Evolutionary conservation across 352 stramenopile genomes (phyloP), one percentile per base, ranked within the genome.

Genomic region (Pythium folliculosum): DNA sequence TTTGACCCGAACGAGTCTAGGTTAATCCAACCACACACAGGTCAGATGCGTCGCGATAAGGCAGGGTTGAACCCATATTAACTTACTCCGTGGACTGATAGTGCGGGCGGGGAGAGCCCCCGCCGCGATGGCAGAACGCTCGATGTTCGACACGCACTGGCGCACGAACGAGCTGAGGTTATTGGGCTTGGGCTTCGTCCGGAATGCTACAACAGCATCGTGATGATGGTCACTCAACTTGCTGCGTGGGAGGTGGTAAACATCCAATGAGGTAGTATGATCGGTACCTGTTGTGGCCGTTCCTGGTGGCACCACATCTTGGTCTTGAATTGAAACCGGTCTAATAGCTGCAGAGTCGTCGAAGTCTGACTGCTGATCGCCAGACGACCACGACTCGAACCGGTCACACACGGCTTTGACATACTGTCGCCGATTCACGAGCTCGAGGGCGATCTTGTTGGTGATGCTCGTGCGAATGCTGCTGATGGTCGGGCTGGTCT

Each of bases 151-250:
- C 16, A 80, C 79, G 55, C 81, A 91, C 22, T 82, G 80, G 30
- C 80, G 75, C 21, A 90, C 64, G 62, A 91, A 91, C 17, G 83
- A 84, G 49, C 82, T 88, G 16, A 91, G 65, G 38, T 89, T 89
- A 74, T 86, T 88, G 0, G 79, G 78, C 53, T 81, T 81, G 2
- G 63, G 52, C 25, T 73, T 73, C 0, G 58, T 56, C 40, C 48
- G 48, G 17, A 61, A 52, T 10, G 38, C 55, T 70, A 27, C 9
- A 49, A 40, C 14, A 47, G n/a, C n/a, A n/a, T n/a, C n/a, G n/a
- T n/a, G n/a, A n/a, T n/a, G 21, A 58, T 0, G 50, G 10, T 51
- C 17, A 30, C 7, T 22, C 0, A 37, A 35, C n/a, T n/a, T n/a
- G n/a, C n/a, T n/a, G 14, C 9, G 37, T 43, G 10, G 37, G 27